Percentiles rank a stretch among this genome's conserved stretches.
Evolutionary conservation across 495 filamentous ascomycete species (phyloP).

Genomic region (Glarea lozoyensis): DNA sequence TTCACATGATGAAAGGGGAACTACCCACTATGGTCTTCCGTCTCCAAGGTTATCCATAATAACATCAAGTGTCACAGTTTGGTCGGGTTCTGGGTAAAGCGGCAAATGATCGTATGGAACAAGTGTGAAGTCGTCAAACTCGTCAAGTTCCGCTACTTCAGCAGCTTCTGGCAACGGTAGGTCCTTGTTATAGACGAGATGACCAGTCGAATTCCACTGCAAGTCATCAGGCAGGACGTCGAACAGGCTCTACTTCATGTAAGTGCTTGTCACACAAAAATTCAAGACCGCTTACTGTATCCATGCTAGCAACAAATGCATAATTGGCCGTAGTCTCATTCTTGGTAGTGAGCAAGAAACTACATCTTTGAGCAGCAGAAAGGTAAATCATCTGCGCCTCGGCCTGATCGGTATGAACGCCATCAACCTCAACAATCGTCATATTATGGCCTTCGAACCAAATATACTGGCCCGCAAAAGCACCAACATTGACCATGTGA

Average conservation of each 20-base stretch:
- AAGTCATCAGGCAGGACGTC: conserved; percentile 53
- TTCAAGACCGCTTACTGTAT: conserved; percentile 36
- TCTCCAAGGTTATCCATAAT: conserved; percentile 58
- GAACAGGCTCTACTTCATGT: conserved; percentile 49
- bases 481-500: conserved; percentile 64
- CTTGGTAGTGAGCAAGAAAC: conserved; percentile 57
- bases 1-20: not conserved
- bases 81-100: conserved; percentile 48
- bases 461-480: conserved; percentile 59
- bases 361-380: conserved; percentile 61
- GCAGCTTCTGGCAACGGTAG: conserved; percentile 49
- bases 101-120: conserved; percentile 54
- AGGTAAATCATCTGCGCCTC: conserved; percentile 56
- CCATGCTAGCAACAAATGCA: conserved; percentile 55
- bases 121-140: conserved; percentile 66
- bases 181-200: conserved; percentile 62
- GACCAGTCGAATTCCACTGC: conserved; percentile 72
- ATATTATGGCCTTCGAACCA: conserved; percentile 67
- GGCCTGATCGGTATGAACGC: conserved; percentile 47
- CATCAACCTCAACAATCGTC: conserved; percentile 45
- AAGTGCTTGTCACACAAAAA: conserved; percentile 47
- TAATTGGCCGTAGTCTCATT: conserved; percentile 57
- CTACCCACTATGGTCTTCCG: conserved; percentile 62
- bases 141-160: conserved; percentile 47
- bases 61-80: conserved; percentile 52